Conservation (phyloP, 140 eudicot species). For the Bidens hawaiensis region DNA sequence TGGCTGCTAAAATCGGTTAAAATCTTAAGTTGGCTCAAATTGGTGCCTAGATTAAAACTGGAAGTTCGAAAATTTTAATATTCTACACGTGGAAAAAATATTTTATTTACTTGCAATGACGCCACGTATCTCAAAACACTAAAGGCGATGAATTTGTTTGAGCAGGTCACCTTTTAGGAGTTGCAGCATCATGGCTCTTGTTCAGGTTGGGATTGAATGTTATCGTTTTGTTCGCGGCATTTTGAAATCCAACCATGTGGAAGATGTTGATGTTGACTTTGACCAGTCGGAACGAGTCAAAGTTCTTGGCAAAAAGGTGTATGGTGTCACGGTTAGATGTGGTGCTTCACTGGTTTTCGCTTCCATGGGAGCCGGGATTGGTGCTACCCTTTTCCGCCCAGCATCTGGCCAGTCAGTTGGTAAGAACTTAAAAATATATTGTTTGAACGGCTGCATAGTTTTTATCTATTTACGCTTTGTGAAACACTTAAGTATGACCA, state of each 20-base stretch:
- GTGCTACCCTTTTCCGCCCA: conserved; percentile 69
- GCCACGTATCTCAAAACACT: neutral
- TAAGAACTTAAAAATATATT: conserved; percentile 23
- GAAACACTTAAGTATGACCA: neutral
- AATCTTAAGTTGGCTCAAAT: neutral
- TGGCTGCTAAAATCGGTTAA: neutral
- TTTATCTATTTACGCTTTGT: neutral
- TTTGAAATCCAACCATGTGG: conserved; percentile 33
- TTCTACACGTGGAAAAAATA: neutral
- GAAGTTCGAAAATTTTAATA: neutral
- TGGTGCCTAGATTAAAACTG: neutral
- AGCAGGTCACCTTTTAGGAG: conserved; percentile 82
- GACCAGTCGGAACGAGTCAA: conserved; percentile 31
- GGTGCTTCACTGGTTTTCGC: conserved; percentile 71
- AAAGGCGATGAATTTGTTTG: neutral
- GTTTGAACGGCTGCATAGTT: neutral
- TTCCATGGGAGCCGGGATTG: conserved; percentile 90
- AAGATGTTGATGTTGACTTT: conserved; percentile 15
- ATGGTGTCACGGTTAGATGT: conserved; percentile 49
- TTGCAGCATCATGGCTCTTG: conserved; percentile 86
- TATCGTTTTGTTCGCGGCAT: conserved; percentile 50
- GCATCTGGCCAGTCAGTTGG: conserved; percentile 81
- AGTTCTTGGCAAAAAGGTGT: conserved; percentile 57
- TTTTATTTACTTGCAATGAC: neutral
- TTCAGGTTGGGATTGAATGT: conserved; percentile 71